These are phyloP conservation scores for Hypoxylon sp. DNA, from an alignment of 2,329 filamentous ascomycete species.

Conservation along the genomic window DNA sequence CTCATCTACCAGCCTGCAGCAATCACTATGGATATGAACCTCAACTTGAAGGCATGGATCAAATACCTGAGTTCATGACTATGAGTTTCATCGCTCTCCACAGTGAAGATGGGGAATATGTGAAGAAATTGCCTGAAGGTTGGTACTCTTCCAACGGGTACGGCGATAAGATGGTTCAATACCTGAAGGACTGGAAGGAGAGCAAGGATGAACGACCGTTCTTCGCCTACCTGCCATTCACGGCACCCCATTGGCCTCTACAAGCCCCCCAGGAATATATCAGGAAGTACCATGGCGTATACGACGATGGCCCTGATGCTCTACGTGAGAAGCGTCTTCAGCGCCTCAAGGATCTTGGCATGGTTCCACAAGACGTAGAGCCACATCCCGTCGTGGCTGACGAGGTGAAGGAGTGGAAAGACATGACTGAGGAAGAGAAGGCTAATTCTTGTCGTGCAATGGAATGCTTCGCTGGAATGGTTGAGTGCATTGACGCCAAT, in stretches of 20 bases:
- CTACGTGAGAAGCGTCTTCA: conserved; percentile 68
- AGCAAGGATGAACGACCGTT: conserved; percentile 61
- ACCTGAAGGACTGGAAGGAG: conserved; percentile 64
- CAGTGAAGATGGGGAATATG: conserved; percentile 57
- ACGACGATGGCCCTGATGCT: conserved; percentile 72
- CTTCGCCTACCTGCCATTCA: conserved; percentile 74
- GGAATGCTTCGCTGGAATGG: conserved; percentile 76
- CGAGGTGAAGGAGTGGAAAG: conserved; percentile 64
- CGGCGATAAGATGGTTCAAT: conserved; percentile 66
- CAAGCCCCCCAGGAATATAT: conserved; percentile 70
- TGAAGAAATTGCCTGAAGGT: conserved; percentile 62
- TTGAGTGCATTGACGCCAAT: conserved; percentile 73
- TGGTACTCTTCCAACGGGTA: conserved; percentile 70
- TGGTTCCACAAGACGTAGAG: conserved; percentile 66
- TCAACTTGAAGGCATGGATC: conserved; percentile 56
- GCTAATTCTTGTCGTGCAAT: conserved; percentile 67
- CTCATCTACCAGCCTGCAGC: conserved; percentile 72
- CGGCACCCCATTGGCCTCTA: conserved; percentile 75
- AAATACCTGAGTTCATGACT: conserved; percentile 59
- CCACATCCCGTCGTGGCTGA: conserved; percentile 66
- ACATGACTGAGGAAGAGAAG: conserved; percentile 62
- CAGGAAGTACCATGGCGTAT: conserved; percentile 71
- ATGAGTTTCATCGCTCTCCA: conserved; percentile 60
- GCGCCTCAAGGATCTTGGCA: conserved; percentile 69
- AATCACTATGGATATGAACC: conserved; percentile 70